These are phyloP conservation scores for Macadamia tetraphylla DNA, from an alignment of 164 flowering plant species.

Conservation along the genomic window DNA sequence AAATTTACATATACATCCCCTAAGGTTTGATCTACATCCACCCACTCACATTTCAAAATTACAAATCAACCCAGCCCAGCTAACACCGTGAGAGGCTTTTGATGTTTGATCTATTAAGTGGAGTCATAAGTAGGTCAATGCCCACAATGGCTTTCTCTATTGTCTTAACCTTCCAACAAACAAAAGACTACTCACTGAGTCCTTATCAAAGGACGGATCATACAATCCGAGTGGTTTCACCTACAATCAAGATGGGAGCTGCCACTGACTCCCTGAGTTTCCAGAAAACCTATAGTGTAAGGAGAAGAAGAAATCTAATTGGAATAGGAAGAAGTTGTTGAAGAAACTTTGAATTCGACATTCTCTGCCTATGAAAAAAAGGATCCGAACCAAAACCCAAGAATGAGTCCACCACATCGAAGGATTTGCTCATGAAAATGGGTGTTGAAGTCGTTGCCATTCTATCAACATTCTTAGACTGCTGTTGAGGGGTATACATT, in stretches of 20 bases:
- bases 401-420: slow-evolving; percentile 38
- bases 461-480: slow-evolving; percentile 28
- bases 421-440: slow-evolving; percentile 25
- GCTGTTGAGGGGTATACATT: slow-evolving; percentile 22
- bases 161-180: too few species aligned
- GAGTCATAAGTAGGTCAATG: too few species aligned
- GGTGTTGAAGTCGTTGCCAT: slow-evolving; percentile 37
- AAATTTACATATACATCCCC: too few species aligned
- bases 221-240: too few species aligned
- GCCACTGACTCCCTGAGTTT: slow-evolving; percentile 33
- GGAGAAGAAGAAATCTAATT: slow-evolving; percentile 32
- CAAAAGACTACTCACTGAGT: too few species aligned
- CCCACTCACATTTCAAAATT: too few species aligned
- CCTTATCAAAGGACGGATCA: too few species aligned
- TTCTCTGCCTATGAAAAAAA: slow-evolving; percentile 42
- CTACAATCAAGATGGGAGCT: slow-evolving; percentile 33
- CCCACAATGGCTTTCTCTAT: too few species aligned
- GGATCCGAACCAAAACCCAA: slow-evolving; percentile 73
- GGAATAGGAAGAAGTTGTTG: slow-evolving; percentile 32
- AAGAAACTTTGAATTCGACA: slow-evolving; percentile 41
- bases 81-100: too few species aligned
- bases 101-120: too few species aligned
- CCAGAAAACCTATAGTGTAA: slow-evolving; percentile 26
- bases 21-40: too few species aligned
- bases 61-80: too few species aligned